Base-by-base conservation (phyloP, 345 rosid species). In the Gossypium sturtianum region DNA sequence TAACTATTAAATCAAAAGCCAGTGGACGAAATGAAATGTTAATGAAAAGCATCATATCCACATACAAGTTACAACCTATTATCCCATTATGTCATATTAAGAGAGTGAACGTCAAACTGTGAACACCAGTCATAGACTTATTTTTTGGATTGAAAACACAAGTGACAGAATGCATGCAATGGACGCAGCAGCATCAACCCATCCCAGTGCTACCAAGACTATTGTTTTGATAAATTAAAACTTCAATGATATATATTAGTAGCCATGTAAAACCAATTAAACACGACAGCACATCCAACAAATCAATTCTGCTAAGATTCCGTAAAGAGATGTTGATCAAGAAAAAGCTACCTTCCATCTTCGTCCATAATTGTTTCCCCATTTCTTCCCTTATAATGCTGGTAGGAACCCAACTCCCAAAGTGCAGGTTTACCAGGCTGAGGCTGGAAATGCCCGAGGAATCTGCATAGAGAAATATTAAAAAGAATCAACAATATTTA, bases 381-480 rank as follows among this genome's bases (percentile, higher is more conserved):
- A 84, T 83, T 88, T 79, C 80, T 84, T 78, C 85, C 87, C 56
- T 75, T 75, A 65, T 78, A 83, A 66, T 81, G 82, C 78, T 84
- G 87, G 73, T 90, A 89, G 43, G 89, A 87, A 74, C 83, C 85
- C 84, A 89, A 78, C 84, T 96, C 97, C 98, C 98, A 91, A 47
- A 88, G 76, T 19, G 90, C 92, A 75, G 91, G 92, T 79, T 82
- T 89, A 67, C 88, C 92, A 59, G 79, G 80, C 67, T 86, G 92
- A 57, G 95, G 98, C 83, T 81, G 93, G 86, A 90, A 90, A 72
- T 88, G 83, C 64, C 99, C 99, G 71, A 96, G 87, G 82, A 96
- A 96, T 88, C 99, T 96, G 89, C 79, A 72, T 74, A 82, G 51
- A 44, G 17, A 45, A 67, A 56, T 49, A 73, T 74, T 75, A 38